phyloP scores from a whole-genome alignment of 2,329 filamentous ascomycete species.

The Cryphonectria japonica region DNA sequence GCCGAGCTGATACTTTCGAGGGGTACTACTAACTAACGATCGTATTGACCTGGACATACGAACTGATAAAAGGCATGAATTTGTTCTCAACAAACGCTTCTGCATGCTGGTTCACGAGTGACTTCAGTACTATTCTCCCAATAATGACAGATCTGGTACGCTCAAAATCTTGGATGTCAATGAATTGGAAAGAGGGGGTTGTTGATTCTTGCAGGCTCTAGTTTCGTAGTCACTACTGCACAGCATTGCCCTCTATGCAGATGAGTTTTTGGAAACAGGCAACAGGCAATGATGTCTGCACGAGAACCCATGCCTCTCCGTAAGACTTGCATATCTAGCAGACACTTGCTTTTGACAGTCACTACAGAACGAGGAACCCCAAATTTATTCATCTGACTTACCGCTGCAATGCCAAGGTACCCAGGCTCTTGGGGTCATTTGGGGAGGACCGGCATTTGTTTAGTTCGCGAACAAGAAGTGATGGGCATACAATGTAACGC shows the following conservation, averaged over 20 bases:
- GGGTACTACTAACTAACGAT: conserved; percentile 34
- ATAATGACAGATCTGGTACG: not conserved
- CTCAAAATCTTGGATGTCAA: not conserved
- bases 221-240: not conserved
- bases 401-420: not conserved
- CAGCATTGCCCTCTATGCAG: not conserved
- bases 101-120: not conserved
- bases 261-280: too few relatives aligned
- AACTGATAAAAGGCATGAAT: not conserved
- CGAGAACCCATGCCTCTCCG: not conserved
- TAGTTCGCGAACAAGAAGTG: not conserved
- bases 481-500: not conserved
- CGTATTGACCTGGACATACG: not conserved
- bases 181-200: not conserved
- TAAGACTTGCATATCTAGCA: not conserved
- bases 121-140: not conserved
- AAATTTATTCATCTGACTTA: not conserved
- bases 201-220: not conserved
- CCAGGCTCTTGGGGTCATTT: not conserved
- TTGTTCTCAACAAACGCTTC: not conserved
- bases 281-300: not conserved
- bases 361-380: not conserved
- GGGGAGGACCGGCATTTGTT: not conserved
- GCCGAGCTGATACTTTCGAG: conserved; percentile 39
- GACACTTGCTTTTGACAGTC: not conserved